Base-by-base conservation (phyloP, 192 early-diverging fungal species). In the Chytriomyces sp. region DNA sequence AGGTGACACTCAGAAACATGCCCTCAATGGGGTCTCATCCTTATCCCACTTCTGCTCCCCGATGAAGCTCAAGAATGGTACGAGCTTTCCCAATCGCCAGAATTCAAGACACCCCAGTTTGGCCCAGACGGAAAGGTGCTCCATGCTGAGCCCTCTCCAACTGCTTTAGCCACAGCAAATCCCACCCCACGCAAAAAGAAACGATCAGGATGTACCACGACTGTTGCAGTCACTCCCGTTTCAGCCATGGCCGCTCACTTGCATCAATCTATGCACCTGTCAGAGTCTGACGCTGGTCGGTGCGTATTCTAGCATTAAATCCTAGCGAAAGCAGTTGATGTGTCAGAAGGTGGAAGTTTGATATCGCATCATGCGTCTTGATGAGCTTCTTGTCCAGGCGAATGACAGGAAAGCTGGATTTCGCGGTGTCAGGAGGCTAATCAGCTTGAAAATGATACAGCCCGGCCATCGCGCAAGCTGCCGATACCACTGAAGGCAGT, bases 11-110 rank as follows among this genome's bases (percentile, higher is more conserved):
- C 5, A 12, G 8, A 19, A 22, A 30, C 39, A 8, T 8, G 12
- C 7, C 5, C 26, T 56, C 22, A 40, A 8, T 36, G 49, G 3
- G 19, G 31, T 57, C 31, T 58, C 26, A 58, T 25, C 28, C 28
- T 58, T 58, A n/a, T 14, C 10, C 4, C 4, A 31, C 59, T 17
- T 8, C 73, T 28, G 41, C 8, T 53, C 7, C 30, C 5, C 39
- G 14, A 52, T 69, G 17, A 26, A 70, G 78, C 80, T 40, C 74
- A 83, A 59, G 77, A 80, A 14, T 86, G 81, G 81, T 77, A 76
- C 68, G 78, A 86, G 7, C 17, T 76, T 0, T 41, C 73, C 14
- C 12, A 59, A 17, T 25, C 57, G 28, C 19, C 12, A 14, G 14
- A 22, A 28, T 37, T n/a, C 32, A 25, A 26, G 6, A 10, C 28